These are phyloP conservation scores for Candida fluviatilis DNA, from an alignment of 805 yeast genomes.

Conservation along the genomic window DNA sequence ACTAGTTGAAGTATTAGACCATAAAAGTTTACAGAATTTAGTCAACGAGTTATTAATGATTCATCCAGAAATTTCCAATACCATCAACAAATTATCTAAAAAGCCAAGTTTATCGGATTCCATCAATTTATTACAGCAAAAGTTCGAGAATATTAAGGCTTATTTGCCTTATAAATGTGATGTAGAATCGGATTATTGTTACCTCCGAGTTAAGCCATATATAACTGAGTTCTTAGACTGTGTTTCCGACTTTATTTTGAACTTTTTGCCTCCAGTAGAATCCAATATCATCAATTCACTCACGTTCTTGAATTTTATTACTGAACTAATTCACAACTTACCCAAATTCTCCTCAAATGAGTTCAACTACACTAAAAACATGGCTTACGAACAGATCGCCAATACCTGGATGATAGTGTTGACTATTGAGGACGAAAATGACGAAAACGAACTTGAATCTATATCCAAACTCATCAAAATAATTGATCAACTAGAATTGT, in stretches of 20 bases:
- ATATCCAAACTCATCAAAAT: conserved; percentile 22
- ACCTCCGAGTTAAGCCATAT: conserved; percentile 62
- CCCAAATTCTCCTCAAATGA: conserved; percentile 64
- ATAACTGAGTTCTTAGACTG: conserved; percentile 68
- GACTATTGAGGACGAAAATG: conserved; percentile 18
- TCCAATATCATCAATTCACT: conserved; percentile 50
- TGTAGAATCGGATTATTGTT: conserved; percentile 68
- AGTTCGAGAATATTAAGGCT: conserved; percentile 40
- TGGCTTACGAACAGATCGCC: conserved; percentile 60
- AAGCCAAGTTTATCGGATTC: conserved; percentile 52
- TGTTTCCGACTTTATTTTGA: conserved; percentile 68
- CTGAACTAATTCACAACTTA: conserved; percentile 53
- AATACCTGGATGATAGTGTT: conserved; percentile 53
- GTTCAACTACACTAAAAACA: conserved; percentile 45
- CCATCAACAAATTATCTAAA: conserved; percentile 52
- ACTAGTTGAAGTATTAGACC: conserved; percentile 65
- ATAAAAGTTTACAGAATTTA: conserved; percentile 48
- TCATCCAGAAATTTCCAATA: conserved; percentile 59
- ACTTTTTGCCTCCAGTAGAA: conserved; percentile 70
- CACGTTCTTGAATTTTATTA: conserved; percentile 58
- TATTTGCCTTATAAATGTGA: conserved; percentile 77
- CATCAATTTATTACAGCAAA: conserved; percentile 43
- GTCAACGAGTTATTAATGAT: conserved; percentile 48
- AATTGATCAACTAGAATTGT: conserved; percentile 33
- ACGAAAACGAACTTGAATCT: conserved; percentile 11